Percentiles rank a stretch among this genome's conserved stretches.
These are phyloP conservation scores for Antitrichia curtipendula DNA, from an alignment of 225 moss, liverwort and hornwort species.

Conservation along the genomic window DNA sequence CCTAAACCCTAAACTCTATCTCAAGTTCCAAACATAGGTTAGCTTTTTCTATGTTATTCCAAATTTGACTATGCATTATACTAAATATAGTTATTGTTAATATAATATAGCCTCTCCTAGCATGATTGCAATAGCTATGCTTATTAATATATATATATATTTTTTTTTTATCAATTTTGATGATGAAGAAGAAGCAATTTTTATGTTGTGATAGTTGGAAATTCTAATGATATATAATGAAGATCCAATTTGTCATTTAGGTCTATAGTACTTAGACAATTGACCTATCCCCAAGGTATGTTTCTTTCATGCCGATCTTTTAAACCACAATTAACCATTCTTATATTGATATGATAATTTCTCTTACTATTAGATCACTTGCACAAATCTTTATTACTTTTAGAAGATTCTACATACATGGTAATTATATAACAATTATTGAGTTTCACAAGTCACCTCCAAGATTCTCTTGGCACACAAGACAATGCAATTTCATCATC, in stretches of 20 bases:
- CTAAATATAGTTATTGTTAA: neutral
- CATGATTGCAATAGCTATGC: fast-evolving
- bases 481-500: too few relatives aligned
- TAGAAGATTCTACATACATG: too few relatives aligned
- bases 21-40: fast-evolving
- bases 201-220: neutral
- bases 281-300: fast-evolving
- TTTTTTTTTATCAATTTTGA: neutral
- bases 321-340: too few relatives aligned
- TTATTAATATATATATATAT: too few relatives aligned
- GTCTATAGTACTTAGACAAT: neutral
- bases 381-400: too few relatives aligned
- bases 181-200: neutral
- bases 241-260: neutral
- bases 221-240: neutral
- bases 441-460: neutral
- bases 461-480: neutral
- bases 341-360: neutral
- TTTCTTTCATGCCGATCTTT: fast-evolving
- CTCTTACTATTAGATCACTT: neutral
- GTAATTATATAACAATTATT: too few relatives aligned
- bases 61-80: neutral
- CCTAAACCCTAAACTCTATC: neutral
- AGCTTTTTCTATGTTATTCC: neutral
- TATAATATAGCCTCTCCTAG: neutral